These are phyloP conservation scores for Aspergillus thermomutatus DNA, from an alignment of 2,329 filamentous ascomycete genomes.

Conservation along the genomic window DNA sequence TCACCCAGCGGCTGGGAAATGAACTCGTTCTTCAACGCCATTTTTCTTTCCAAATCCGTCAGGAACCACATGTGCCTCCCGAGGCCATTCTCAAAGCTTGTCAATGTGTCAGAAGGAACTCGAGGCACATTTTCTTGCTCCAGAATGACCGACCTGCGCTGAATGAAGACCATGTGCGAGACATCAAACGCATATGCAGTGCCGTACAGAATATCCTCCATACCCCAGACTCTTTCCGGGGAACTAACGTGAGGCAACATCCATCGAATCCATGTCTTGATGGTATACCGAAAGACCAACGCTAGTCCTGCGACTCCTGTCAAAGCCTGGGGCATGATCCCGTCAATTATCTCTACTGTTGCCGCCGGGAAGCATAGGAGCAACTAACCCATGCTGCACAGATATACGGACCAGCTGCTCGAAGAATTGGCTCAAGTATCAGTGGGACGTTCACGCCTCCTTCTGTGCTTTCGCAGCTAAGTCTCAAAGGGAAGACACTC, in stretches of 20 bases:
- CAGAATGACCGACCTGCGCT: conserved; percentile 25
- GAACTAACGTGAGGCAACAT: conserved; percentile 29
- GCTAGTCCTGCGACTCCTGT: conserved; percentile 14
- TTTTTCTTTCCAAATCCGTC: conserved; percentile 16
- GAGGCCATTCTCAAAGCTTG: conserved; percentile 28
- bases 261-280: conserved; percentile 32
- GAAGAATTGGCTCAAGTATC: too few relatives aligned
- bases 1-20: conserved; percentile 23
- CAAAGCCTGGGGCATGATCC: conserved; percentile 10
- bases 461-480: too few relatives aligned
- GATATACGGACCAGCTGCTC: too few relatives aligned
- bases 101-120: background rate
- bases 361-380: too few relatives aligned
- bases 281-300: conserved; percentile 13
- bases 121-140: background rate
- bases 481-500: too few relatives aligned
- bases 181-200: conserved; percentile 30
- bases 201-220: conserved; percentile 32
- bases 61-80: conserved; percentile 34
- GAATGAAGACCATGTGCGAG: conserved; percentile 30
- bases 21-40: conserved; percentile 28
- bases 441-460: too few relatives aligned
- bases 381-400: too few relatives aligned
- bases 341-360: background rate
- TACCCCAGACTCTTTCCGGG: conserved; percentile 31